Evolutionary conservation across 768 basidiomycete species (phyloP).

Genomic region (Amanita exitialis): DNA sequence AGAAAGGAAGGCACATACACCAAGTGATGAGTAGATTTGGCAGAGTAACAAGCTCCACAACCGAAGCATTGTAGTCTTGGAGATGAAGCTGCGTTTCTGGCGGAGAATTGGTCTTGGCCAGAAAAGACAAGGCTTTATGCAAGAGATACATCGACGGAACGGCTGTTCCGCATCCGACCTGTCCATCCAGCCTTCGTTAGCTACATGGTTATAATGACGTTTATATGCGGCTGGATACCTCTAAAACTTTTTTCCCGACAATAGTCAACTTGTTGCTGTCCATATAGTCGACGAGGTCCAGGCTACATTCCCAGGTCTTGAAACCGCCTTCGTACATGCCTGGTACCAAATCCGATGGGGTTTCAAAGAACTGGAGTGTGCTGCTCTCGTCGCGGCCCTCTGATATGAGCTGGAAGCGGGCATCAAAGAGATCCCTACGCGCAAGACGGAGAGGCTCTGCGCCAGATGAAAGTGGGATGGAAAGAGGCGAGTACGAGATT

Average conservation of each 20-base stretch:
- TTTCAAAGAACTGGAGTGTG: constrained; percentile 57
- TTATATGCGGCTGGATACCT: constrained; percentile 37
- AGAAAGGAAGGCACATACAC: constrained; percentile 43
- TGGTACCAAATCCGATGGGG: constrained; percentile 83
- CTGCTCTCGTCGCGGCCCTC: constrained; percentile 28
- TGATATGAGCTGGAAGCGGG: constrained; percentile 85
- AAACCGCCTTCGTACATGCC: constrained; percentile 93
- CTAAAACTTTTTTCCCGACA: constrained; percentile 51
- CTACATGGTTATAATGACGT: not conserved
- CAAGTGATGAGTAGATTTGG: constrained; percentile 74
- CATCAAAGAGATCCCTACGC: constrained; percentile 89
- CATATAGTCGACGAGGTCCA: constrained; percentile 74
- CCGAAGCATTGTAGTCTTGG: constrained; percentile 87
- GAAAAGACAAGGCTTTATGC: constrained; percentile 38
- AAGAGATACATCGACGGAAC: constrained; percentile 75
- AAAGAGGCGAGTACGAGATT: constrained; percentile 75
- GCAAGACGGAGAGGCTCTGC: constrained; percentile 32
- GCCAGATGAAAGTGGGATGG: constrained; percentile 32
- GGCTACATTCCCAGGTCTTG: constrained; percentile 96
- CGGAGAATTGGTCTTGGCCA: constrained; percentile 5
- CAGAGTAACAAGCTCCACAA: constrained; percentile 68
- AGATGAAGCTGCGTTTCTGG: constrained; percentile 53
- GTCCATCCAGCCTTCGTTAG: not conserved
- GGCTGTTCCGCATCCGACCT: constrained; percentile 94
- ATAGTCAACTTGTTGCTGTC: constrained; percentile 11